Base-by-base conservation (phyloP, 768 basidiomycete species). In the Lactarius sanguifluus region DNA sequence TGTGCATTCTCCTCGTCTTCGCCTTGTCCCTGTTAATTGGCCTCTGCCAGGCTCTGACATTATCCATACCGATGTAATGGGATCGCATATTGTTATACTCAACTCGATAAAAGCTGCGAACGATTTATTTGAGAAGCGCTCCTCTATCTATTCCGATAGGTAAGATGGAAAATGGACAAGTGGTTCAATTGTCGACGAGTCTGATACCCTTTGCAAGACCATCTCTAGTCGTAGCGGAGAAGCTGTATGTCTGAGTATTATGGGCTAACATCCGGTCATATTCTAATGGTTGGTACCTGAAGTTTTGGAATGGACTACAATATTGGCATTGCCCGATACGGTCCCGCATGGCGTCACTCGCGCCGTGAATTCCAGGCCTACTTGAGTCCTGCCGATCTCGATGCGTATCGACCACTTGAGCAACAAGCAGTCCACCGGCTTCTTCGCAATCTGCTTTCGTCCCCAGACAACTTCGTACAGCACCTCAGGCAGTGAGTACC, bases 71-170 rank as follows among this genome's bases (percentile, higher is more conserved):
- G 50, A 52, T 15, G 23, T 25, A 52, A 25, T 52, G 25, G 50
- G 50, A 25, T 52, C 50, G 12, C 50, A 52, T 6, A 52, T 52
- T 25, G 13, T 52, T 7, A 52, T 52, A 23, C 13, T 52, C 23
- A 52, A 52, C 50, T 52, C 50, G 50, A 52, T 52, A 0, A 52
- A 52, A 52, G 12, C 23, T 13, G 50, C 50, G 13, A 52, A 52
- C 13, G 50, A 52, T 0, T 52, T 52, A 52, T 13, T 52, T 13
- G 50, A 52, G 50, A 52, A 52, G 25, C 23, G 23, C 12, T 52
- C 56, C n/a, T 57, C 56, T 23, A 57, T 60, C 25, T 40, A 60
- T 60, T 60, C 59, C 5, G 30, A 58, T 32, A 58, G 57, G 52
- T 58, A 3, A 28, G 40, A 16, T 6, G 16, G 28, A 4, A 1